phyloP scores from a whole-genome alignment of 805 yeast species.

The Nakazawaea ambrosiae region DNA sequence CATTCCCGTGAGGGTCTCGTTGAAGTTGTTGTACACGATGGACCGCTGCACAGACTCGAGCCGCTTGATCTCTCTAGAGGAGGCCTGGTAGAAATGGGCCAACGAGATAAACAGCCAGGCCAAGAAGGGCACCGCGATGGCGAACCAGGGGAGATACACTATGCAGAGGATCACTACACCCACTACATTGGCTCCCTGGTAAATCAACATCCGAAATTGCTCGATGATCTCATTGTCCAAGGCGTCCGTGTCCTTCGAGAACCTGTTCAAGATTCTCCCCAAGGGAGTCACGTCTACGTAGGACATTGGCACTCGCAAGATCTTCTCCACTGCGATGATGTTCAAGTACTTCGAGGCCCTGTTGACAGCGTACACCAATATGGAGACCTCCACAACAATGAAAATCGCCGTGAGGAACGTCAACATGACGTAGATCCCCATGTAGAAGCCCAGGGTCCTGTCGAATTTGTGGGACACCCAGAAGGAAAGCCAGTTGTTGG shows the following conservation, averaged over 20 bases:
- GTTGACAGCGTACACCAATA: conserved; percentile 14
- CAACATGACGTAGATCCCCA: conserved; percentile 14
- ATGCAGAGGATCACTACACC: conserved; percentile 23
- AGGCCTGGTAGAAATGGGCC: conserved; percentile 38
- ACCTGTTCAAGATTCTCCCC: conserved; percentile 23
- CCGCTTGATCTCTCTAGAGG: conserved; percentile 45
- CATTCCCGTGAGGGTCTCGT: conserved; percentile 43
- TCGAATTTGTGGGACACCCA: conserved; percentile 14
- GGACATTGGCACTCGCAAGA: conserved; percentile 20
- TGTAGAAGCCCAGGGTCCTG: conserved; percentile 11
- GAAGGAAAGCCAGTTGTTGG: conserved; percentile 17
- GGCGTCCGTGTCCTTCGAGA: conserved; percentile 21
- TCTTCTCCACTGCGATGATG: conserved; percentile 13
- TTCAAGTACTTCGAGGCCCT: conserved; percentile 15
- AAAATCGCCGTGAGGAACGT: conserved; percentile 11
- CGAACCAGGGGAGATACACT: conserved; percentile 38
- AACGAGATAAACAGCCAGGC: conserved; percentile 25
- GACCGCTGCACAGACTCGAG: conserved; percentile 46
- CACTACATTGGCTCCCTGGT: conserved; percentile 15
- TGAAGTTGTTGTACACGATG: conserved; percentile 42
- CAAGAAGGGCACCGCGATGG: conserved; percentile 36
- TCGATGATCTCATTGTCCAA: conserved; percentile 21
- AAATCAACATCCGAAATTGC: conserved; percentile 18
- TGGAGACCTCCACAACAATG: conserved; percentile 6
- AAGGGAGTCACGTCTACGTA: conserved; percentile 22